Conservation (phyloP, 208 protist species). For the Leptomonas seymouri region DNA sequence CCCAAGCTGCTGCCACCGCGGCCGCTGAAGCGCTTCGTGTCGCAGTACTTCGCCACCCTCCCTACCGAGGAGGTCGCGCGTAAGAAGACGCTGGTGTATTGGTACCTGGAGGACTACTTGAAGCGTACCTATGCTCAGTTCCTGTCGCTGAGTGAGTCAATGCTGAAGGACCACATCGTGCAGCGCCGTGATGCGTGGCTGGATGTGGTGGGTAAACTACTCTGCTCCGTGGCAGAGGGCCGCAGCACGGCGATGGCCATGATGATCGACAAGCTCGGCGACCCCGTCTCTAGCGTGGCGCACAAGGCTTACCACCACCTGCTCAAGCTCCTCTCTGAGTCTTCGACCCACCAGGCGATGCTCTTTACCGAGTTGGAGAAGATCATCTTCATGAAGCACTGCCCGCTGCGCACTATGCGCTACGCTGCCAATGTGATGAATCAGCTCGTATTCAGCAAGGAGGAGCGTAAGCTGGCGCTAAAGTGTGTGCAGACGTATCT, state of each 20-base stretch:
- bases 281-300: conserved; percentile 67
- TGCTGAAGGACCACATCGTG: conserved; percentile 89
- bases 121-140: conserved; percentile 92
- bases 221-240: conserved; percentile 82
- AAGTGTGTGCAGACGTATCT: conserved; percentile 91
- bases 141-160: conserved; percentile 81
- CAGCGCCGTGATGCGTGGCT: conserved; percentile 88
- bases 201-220: conserved; percentile 84
- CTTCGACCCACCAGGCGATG: conserved; percentile 81
- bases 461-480: conserved; percentile 88
- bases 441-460: conserved; percentile 92
- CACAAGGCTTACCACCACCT: conserved; percentile 91
- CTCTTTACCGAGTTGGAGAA: conserved; percentile 92
- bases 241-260: conserved; percentile 83
- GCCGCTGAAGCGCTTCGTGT: conserved; percentile 86
- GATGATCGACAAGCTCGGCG: conserved; percentile 93
- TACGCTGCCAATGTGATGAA: conserved; percentile 92
- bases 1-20: conserved; percentile 84
- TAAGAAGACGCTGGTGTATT: conserved; percentile 82
- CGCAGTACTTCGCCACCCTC: conserved; percentile 92
- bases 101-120: conserved; percentile 92
- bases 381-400: conserved; percentile 92
- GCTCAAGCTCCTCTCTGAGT: conserved; percentile 81
- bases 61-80: conserved; percentile 64
- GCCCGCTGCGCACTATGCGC: conserved; percentile 86